A percentile compares a stretch with the other conserved stretches of the same genome.
phyloP scores from a whole-genome alignment of 331 rosid species.

The Telfairia occidentalis region DNA sequence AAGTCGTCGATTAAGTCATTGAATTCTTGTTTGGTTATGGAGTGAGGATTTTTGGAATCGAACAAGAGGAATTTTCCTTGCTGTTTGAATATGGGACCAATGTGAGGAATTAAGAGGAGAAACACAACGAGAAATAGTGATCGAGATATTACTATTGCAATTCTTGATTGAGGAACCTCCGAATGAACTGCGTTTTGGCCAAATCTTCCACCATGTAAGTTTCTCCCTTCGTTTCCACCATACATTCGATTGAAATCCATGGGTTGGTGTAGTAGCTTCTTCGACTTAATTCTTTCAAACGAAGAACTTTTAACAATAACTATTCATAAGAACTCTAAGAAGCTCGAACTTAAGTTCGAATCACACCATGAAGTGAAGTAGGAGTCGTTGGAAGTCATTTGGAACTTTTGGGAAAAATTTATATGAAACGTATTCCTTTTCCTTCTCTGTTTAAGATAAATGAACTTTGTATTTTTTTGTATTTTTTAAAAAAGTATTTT shows the following conservation, averaged over 20 bases:
- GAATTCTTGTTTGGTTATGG: background rate
- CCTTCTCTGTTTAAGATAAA: too few relatives aligned
- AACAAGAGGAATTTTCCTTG: background rate
- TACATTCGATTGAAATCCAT: background rate
- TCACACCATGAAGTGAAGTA: background rate
- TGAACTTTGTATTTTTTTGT: too few relatives aligned
- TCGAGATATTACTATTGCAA: background rate
- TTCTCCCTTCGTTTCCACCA: background rate
- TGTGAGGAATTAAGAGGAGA: background rate
- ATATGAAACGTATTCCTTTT: too few relatives aligned
- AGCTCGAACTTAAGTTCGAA: background rate
- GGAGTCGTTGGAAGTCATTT: background rate
- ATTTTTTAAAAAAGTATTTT: too few relatives aligned
- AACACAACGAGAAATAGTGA: background rate
- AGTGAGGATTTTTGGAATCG: background rate
- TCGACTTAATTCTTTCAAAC: background rate
- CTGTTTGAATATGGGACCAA: background rate
- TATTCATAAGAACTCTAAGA: background rate
- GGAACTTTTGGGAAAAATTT: background rate
- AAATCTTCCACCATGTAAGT: background rate
- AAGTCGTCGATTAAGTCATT: background rate
- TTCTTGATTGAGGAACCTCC: background rate
- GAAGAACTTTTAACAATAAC: background rate
- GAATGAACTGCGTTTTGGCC: background rate
- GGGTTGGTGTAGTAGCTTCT: background rate